phyloP scores from a whole-genome alignment of 257 asterid species.

The Solanum lycopersicoides region DNA sequence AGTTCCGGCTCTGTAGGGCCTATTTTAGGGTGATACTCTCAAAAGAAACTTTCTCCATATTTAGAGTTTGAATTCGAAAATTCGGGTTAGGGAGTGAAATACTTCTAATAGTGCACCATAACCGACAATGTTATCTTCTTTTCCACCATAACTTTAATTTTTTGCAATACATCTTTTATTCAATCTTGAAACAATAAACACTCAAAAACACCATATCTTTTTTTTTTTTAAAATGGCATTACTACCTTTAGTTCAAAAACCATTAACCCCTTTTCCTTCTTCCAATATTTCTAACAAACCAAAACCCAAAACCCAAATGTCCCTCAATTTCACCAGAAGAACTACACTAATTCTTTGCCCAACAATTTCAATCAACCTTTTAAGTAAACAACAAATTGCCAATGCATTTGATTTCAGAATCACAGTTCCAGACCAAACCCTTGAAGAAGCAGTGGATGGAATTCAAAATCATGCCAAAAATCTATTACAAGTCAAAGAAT shows the following conservation, averaged over 20 bases:
- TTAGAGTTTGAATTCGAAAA: too few relatives aligned
- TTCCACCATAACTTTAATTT: background rate
- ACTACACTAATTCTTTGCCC: slow-evolving; percentile 2
- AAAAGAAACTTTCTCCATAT: too few relatives aligned
- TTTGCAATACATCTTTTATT: background rate
- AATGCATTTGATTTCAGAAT: slow-evolving; percentile 46
- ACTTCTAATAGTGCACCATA: fast-evolving
- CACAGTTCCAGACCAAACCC: slow-evolving; percentile 58
- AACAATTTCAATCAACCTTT: slow-evolving; percentile 3
- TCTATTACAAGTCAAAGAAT: slow-evolving; percentile 31
- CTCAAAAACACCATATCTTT: background rate
- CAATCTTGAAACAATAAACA: background rate
- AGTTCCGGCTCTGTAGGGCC: too few relatives aligned
- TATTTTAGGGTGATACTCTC: too few relatives aligned
- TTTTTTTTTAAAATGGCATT: too few relatives aligned
- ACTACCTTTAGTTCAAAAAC: slow-evolving; percentile 6
- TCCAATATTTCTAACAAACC: slow-evolving; percentile 1
- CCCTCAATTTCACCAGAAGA: slow-evolving; percentile 17
- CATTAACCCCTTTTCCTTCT: background rate
- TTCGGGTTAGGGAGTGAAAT: too few relatives aligned
- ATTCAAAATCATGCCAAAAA: slow-evolving; percentile 29
- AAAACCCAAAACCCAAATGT: slow-evolving; percentile 4
- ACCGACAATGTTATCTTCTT: too few relatives aligned
- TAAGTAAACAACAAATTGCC: background rate
- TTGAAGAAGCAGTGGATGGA: slow-evolving; percentile 45